Evolutionary conservation across 345 rosid species (phyloP).

Genomic region (Euphorbia tirucalli): DNA sequence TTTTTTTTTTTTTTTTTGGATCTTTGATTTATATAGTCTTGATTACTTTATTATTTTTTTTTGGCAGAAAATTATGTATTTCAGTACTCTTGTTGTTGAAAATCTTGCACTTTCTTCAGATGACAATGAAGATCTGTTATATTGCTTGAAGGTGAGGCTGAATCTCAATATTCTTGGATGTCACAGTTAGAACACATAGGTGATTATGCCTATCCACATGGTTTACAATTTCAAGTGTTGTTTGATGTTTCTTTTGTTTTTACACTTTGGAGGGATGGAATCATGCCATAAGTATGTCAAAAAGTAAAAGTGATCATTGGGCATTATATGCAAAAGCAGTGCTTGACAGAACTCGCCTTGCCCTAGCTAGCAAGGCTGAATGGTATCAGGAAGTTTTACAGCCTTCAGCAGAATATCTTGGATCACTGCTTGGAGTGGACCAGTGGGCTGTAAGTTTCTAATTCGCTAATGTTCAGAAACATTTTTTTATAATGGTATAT

Average conservation of each 20-base stretch:
- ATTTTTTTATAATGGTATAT: slow-evolving; percentile 5
- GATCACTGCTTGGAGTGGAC: slow-evolving; percentile 81
- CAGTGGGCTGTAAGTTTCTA: slow-evolving; percentile 73
- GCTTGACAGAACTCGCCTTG: slow-evolving; percentile 92
- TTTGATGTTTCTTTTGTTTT: slow-evolving; percentile 19
- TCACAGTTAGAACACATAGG: not conserved
- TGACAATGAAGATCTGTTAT: slow-evolving; percentile 90
- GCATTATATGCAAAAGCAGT: slow-evolving; percentile 92
- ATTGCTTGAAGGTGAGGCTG: slow-evolving; percentile 75
- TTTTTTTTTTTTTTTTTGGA: slow-evolving; percentile 17
- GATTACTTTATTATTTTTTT: slow-evolving; percentile 17
- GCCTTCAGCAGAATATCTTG: slow-evolving; percentile 95
- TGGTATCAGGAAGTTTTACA: slow-evolving; percentile 80
- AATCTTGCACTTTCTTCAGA: slow-evolving; percentile 88
- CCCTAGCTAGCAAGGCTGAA: slow-evolving; percentile 85
- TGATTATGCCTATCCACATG: slow-evolving; percentile 3
- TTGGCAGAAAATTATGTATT: slow-evolving; percentile 81
- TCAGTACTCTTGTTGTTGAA: slow-evolving; percentile 78
- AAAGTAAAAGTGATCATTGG: slow-evolving; percentile 59
- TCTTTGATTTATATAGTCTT: slow-evolving; percentile 14
- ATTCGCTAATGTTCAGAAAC: slow-evolving; percentile 4
- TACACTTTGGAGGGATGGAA: slow-evolving; percentile 72
- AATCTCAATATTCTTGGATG: not conserved
- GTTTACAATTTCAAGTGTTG: not conserved
- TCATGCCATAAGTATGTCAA: slow-evolving; percentile 61